Evolutionary conservation across 257 asterid species (phyloP), one percentile per base, ranked within the genome.

Genomic region (Scutellaria minor): DNA sequence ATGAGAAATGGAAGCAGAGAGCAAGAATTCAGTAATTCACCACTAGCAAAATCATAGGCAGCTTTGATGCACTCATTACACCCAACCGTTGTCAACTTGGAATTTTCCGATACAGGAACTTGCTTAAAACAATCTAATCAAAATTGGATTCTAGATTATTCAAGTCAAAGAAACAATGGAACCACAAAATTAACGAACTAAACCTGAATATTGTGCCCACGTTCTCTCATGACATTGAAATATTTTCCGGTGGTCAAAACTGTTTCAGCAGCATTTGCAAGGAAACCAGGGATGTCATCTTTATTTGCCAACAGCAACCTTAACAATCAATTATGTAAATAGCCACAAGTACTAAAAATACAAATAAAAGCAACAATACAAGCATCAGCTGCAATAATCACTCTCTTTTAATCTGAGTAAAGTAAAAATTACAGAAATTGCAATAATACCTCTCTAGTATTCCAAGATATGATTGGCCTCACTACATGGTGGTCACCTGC

Each of bases 11-110:
- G 71, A 70, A 75, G 44, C 41, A 78, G 40, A 40, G 6, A 52
- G 57, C 22, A 41, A 56, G 51, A 31, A 74, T 6, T 89, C 81
- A 94, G 78, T 72, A 95, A 83, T 88, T 91, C 99, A 52, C 98
- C 98, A 71, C 99, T 95, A 67, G 99, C 86, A 86, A 91, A 95
- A 77, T 89, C 99, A 81, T 95, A 95, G 78, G 99, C 96, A 79
- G 88, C 80, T 84, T 90, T 95, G 61, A 95, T 85, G 80, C 98
- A 88, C 85, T 95, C 99, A 58, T 88, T 88, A 75, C 96, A 92
- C 78, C 96, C 97, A 61, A 84, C 87, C 57, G 86, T 87, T 0
- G 93, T 90, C 82, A 92, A 78, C 85, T 90, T 92, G 42, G 88
- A 76, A 82, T 83, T 88, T 78, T 95, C 98, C 77, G 96, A 92